Conservation (phyloP, 2,329 filamentous ascomycete genomes). For the Fusarium camptoceras region DNA sequence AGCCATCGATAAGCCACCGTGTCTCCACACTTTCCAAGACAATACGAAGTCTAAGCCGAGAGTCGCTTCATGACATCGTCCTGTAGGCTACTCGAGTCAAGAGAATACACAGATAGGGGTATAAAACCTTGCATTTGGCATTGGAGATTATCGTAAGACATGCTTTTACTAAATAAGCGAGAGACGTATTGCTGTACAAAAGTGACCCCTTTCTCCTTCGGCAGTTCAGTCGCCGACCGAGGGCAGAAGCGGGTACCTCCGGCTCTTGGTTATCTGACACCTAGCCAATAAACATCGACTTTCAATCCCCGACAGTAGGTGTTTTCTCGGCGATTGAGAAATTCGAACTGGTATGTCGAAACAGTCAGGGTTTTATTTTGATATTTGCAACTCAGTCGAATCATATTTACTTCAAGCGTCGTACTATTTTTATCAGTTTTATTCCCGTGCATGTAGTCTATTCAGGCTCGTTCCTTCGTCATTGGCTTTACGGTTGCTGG, state of each 20-base stretch:
- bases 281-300: background rate
- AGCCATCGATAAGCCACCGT: fast-evolving
- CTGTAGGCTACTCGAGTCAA: fast-evolving
- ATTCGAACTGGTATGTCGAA: no score
- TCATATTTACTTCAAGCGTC: background rate
- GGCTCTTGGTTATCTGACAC: background rate
- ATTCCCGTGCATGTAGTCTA: background rate
- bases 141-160: background rate
- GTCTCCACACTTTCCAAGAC: background rate
- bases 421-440: background rate
- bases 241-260: background rate
- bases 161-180: background rate
- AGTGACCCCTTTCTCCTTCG: background rate
- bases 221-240: slow-evolving; percentile 6
- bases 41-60: background rate
- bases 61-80: background rate
- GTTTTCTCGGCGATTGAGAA: background rate
- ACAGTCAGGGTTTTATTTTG: background rate
- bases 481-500: background rate
- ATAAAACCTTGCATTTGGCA: fast-evolving
- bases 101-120: background rate
- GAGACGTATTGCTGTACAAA: background rate
- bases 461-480: background rate
- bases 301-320: background rate
- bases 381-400: background rate